Base-by-base conservation (phyloP, 2,329 filamentous ascomycete genomes). In the Nemania serpens region DNA sequence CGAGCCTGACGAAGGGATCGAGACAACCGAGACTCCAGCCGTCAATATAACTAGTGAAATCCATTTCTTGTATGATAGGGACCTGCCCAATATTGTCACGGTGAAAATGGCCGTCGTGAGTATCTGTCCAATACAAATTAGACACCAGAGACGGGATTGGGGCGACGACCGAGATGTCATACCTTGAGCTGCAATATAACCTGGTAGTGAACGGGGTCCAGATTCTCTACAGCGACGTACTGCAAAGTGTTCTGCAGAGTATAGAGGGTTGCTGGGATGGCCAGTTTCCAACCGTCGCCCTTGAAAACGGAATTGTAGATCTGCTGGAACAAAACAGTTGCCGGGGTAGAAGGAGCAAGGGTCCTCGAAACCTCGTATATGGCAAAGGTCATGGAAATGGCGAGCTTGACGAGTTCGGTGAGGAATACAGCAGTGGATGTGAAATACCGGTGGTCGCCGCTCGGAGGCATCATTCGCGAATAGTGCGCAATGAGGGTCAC, bases 341-440 rank as follows among this genome's bases (percentile, higher is more conserved):
- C 89, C 1, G 92, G 90, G 20, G 91, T 91, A 34, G 91, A 90
- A 7, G 92, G 87, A 5, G 92, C 89, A 9, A 92, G 82, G 9
- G 86, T 90, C 69, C 86, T 84, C 17, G 93, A 94, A 55, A 92
- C 88, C 68, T 97, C 93, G 80, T 96, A 92, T 51, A 97, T 84
- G 47, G 92, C 90, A 74, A 97, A 89, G 5, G 91, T 92, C 43
- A 97, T 80, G 68, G 91, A 96, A 57, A 98, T 87, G 39, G 88
- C 85, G 36, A 98, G 84, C 77, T 98, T 98, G 70, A 97, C 84
- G 48, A 97, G 84, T 77, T 99, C 95, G 75, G 93, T 95, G 65
- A 98, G 82, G 74, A 98, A 91, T 56, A 99, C 91, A 45, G 94
- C 93, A 10, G 95, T 98, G 43, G 93, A 97, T 41, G 94, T 89